Conservation (phyloP, 805 yeast species). For the Hanseniaspora taiwanica region DNA sequence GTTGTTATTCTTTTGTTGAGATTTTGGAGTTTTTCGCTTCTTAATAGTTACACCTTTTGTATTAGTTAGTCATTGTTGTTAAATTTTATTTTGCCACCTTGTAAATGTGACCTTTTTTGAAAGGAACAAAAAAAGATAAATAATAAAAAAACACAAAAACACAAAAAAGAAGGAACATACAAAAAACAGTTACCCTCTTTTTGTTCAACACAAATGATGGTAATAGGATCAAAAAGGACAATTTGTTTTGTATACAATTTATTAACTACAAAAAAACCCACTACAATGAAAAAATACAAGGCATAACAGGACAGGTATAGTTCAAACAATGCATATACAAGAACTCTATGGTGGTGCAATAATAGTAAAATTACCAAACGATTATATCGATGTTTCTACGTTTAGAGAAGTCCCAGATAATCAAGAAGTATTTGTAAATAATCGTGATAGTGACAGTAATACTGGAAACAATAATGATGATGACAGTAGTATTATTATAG, state of each 20-base stretch:
- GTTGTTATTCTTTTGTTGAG: background rate
- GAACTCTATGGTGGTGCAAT: slow-evolving; percentile 79
- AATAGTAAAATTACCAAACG: slow-evolving; percentile 40
- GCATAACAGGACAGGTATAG: background rate
- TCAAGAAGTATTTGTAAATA: slow-evolving; percentile 74
- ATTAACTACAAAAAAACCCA: background rate
- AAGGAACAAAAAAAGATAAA: too few relatives aligned
- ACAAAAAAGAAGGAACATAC: too few relatives aligned
- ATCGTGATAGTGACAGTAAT: slow-evolving; percentile 31
- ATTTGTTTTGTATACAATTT: too few relatives aligned
- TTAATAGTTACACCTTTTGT: too few relatives aligned
- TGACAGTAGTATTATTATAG: slow-evolving; percentile 50
- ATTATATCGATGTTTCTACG: slow-evolving; percentile 61
- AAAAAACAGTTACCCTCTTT: too few relatives aligned
- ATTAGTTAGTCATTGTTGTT: background rate
- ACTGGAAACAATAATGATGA: slow-evolving; percentile 33
- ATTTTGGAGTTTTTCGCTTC: too few relatives aligned
- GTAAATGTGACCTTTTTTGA: too few relatives aligned
- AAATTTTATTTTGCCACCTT: slow-evolving; percentile 1
- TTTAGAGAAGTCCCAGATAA: slow-evolving; percentile 83
- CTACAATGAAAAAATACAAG: background rate
- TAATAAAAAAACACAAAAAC: too few relatives aligned
- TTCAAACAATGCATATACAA: background rate
- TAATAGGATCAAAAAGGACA: too few relatives aligned
- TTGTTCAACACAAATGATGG: too few relatives aligned